Conservation (phyloP, 768 basidiomycete species). For the Tylopilus balloui region DNA sequence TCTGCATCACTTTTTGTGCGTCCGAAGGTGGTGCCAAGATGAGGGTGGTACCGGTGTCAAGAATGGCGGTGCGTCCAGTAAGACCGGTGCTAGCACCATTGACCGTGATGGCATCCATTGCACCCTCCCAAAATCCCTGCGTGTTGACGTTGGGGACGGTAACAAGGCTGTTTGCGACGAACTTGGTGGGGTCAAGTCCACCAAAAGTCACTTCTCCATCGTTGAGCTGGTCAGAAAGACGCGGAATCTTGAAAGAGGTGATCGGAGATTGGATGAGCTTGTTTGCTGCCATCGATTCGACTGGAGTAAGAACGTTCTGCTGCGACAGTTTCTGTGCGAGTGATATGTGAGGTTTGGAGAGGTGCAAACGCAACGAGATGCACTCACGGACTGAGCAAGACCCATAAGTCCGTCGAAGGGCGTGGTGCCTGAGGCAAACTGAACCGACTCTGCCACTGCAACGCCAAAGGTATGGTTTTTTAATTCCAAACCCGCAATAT, state of each 20-base stretch:
- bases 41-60: constrained; percentile 48
- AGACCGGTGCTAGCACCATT: constrained; percentile 52
- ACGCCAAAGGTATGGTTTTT: constrained; percentile 64
- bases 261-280: constrained; percentile 61
- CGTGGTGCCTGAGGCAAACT: constrained; percentile 49
- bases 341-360: background rate
- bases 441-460: constrained; percentile 50
- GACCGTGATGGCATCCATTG: constrained; percentile 54
- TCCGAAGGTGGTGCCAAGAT: constrained; percentile 43
- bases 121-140: constrained; percentile 78
- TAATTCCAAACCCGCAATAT: constrained; percentile 58
- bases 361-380: constrained; percentile 8
- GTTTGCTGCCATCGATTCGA: constrained; percentile 59
- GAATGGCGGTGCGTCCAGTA: constrained; percentile 63
- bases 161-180: constrained; percentile 53
- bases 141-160: constrained; percentile 59
- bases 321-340: constrained; percentile 51
- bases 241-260: constrained; percentile 76
- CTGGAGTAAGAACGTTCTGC: constrained; percentile 60
- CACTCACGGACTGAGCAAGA: constrained; percentile 61
- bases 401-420: constrained; percentile 78
- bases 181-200: constrained; percentile 66
- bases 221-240: constrained; percentile 55
- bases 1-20: constrained; percentile 51
- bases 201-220: constrained; percentile 85